Base-by-base conservation (phyloP, 768 basidiomycete genomes). In the Pleurotus citrinopileatus region DNA sequence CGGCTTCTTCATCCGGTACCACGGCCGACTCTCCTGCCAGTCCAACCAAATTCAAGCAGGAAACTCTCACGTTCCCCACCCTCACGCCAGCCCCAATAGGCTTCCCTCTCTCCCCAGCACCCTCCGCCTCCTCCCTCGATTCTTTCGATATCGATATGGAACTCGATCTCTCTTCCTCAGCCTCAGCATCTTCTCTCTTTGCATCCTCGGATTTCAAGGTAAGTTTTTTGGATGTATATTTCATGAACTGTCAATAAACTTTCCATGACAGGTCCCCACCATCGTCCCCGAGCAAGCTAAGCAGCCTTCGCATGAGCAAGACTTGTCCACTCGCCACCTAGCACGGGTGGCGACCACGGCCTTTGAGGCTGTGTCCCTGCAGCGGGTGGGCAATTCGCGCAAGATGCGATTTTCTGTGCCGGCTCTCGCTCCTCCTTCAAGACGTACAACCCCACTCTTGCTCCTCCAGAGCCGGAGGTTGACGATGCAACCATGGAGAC, bases 311-410 rank as follows among this genome's bases (percentile, higher is more conserved):
- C 67, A 69, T 67, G 77, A 51, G 48, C 48, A 51, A 51, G 17
- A 26, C n/a, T 51, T 86, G 67, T 72, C 88, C 85, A 89, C 91
- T 94, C 84, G 91, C 91, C 91, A 94, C 86, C 87, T 89, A 87
- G 91, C 91, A 94, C 91, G 91, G 91, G 87, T 94, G 91, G 91
- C 82, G 91, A 85, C 80, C 83, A 80, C 79, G 76, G 48, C 48
- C 48, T 28, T 51, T 22, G 78, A 73, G 67, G 72, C 66, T 71
- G 78, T 83, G 86, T 77, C 91, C 91, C 89, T 86, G 91, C 91
- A 94, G 91, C 91, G 91, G 91, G 91, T 89, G 88, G 86, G 73
- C 73, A 36, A 34, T 51, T 76, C 75, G 66, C 71, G 48, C 48
- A 51, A 34, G 27, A 51, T 37, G 48, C 34, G 34, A 37, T 27